These are phyloP conservation scores for Arxiozyma bovina DNA, from an alignment of 1,139 yeast genomes.

Conservation along the genomic window DNA sequence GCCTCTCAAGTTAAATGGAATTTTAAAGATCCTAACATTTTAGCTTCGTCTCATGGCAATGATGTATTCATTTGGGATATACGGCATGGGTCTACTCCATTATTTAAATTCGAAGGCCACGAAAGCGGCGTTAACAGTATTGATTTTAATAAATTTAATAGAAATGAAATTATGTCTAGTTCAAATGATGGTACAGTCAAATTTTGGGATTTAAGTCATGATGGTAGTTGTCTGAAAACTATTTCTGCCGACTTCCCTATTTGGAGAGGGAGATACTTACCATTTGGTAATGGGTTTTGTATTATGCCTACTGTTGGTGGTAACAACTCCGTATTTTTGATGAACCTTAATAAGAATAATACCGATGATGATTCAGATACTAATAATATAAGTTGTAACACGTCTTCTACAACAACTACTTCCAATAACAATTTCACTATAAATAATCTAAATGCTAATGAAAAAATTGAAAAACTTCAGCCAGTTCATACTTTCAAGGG, in stretches of 20 bases:
- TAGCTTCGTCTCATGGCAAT: slow-evolving; percentile 83
- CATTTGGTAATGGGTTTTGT: slow-evolving; percentile 87
- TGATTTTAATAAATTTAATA: slow-evolving; percentile 61
- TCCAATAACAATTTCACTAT: not conserved
- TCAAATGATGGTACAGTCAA: slow-evolving; percentile 85
- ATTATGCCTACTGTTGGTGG: slow-evolving; percentile 91
- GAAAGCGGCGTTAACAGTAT: slow-evolving; percentile 78
- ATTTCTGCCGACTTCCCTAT: slow-evolving; percentile 75
- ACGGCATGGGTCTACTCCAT: slow-evolving; percentile 71
- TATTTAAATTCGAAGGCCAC: slow-evolving; percentile 65
- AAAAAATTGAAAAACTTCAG: slow-evolving; percentile 35
- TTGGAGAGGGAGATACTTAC: slow-evolving; percentile 69
- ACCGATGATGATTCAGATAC: slow-evolving; percentile 25
- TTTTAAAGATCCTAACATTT: slow-evolving; percentile 57
- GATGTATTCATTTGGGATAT: slow-evolving; percentile 80
- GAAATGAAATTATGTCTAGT: slow-evolving; percentile 60
- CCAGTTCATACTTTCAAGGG: slow-evolving; percentile 66
- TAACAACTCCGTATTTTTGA: slow-evolving; percentile 59
- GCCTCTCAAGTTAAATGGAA: slow-evolving; percentile 96
- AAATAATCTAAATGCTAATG: not conserved
- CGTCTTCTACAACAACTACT: not conserved
- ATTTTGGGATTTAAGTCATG: slow-evolving; percentile 60
- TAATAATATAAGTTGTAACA: not conserved
- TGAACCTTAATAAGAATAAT: slow-evolving; percentile 37
- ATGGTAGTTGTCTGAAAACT: slow-evolving; percentile 45